Evolutionary conservation across 2,329 filamentous ascomycete genomes (phyloP).

Genomic region (Fusarium nanum): DNA sequence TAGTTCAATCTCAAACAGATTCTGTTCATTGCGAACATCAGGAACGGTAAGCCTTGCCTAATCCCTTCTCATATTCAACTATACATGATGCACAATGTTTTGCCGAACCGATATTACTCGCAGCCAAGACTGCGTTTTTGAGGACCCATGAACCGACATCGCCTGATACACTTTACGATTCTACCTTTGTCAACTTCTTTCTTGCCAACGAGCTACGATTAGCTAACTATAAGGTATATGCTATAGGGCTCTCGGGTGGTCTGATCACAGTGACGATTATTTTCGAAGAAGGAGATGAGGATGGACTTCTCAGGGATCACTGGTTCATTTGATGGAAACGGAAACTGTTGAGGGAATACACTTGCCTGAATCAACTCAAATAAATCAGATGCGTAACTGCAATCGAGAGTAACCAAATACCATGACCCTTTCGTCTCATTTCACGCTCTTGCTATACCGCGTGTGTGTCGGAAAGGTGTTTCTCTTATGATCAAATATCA

Average conservation of each 20-base stretch:
- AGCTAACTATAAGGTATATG: neutral
- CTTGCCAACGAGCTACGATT: neutral
- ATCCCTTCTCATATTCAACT: neutral
- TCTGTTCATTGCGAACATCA: fast-evolving
- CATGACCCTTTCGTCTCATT: neutral
- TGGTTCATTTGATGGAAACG: neutral
- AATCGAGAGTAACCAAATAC: neutral
- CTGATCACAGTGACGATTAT: neutral
- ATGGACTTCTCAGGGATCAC: neutral
- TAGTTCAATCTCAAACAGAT: too few species aligned
- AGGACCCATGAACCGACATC: slow-evolving; percentile 30
- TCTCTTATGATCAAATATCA: neutral
- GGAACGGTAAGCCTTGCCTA: fast-evolving
- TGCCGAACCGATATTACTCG: slow-evolving; percentile 26
- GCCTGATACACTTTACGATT: slow-evolving; percentile 7
- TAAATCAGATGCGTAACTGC: neutral
- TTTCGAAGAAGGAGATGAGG: neutral
- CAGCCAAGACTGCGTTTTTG: slow-evolving; percentile 17
- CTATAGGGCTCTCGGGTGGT: neutral
- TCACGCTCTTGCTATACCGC: neutral
- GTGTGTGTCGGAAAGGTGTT: neutral
- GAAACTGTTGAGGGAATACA: neutral
- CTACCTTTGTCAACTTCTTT: neutral
- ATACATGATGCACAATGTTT: slow-evolving; percentile 29
- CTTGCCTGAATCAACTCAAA: neutral